Percentiles rank a stretch among this genome's conserved stretches.
Evolutionary conservation across 192 early-diverging fungal genomes (phyloP).

Genomic region (Coemansia sp.): DNA sequence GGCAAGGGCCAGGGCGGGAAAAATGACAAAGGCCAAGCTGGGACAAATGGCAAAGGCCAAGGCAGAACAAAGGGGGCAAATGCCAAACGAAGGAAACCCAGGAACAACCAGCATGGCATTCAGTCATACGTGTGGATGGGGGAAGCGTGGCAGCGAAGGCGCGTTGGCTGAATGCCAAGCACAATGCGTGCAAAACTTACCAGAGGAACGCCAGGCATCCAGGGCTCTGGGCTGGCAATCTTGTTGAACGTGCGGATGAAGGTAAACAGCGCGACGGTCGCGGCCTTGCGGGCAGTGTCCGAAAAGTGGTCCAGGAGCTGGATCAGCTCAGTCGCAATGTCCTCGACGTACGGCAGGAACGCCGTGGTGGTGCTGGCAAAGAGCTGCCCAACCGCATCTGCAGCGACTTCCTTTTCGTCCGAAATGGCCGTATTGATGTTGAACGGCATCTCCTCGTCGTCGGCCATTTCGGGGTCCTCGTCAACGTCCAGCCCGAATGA

Average conservation of each 20-base stretch:
- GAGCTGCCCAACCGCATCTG: conserved; percentile 83
- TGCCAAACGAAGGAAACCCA: neutral
- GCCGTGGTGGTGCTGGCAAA: conserved; percentile 70
- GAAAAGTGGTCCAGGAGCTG: conserved; percentile 73
- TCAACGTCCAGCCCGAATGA: conserved; percentile 20
- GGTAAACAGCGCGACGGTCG: conserved; percentile 65
- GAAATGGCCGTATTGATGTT: conserved; percentile 77
- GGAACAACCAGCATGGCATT: neutral
- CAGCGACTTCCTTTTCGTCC: conserved; percentile 91
- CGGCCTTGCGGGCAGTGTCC: conserved; percentile 80
- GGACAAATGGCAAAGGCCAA: too few species aligned
- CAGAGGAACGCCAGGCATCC: conserved; percentile 75
- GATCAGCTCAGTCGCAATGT: conserved; percentile 63
- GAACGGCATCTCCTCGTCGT: conserved; percentile 59
- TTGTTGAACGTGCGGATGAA: conserved; percentile 78
- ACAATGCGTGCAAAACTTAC: conserved; percentile 21
- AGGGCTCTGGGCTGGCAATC: conserved; percentile 64
- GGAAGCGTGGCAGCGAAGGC: neutral
- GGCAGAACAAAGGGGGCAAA: too few species aligned
- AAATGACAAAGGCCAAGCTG: too few species aligned
- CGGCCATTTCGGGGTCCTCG: conserved; percentile 40
- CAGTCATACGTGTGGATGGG: neutral
- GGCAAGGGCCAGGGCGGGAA: too few species aligned
- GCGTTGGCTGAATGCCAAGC: neutral
- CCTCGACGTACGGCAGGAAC: conserved; percentile 85